phyloP scores from a whole-genome alignment of 306 rosid species.

The Acacia crassicarpa region DNA sequence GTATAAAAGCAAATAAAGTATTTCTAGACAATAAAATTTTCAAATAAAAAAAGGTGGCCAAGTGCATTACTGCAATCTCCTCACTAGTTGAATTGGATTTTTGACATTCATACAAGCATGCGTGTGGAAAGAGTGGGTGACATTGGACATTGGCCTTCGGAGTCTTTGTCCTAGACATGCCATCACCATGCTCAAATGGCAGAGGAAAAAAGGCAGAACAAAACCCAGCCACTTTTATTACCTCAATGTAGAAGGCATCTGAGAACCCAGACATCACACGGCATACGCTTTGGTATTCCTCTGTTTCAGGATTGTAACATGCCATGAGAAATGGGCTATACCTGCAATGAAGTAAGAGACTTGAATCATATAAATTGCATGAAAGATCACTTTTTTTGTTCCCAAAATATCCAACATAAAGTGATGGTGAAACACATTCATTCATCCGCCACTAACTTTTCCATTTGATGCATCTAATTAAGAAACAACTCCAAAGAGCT shows the following conservation, averaged over 20 bases:
- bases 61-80: background rate
- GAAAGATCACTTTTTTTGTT: background rate
- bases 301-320: constrained; percentile 81
- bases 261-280: constrained; percentile 97
- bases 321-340: constrained; percentile 97
- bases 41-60: too few species aligned
- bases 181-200: background rate
- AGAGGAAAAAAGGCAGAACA: background rate
- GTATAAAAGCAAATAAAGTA: too few species aligned
- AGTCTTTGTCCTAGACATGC: background rate
- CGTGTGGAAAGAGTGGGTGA: background rate
- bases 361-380: constrained; percentile 14
- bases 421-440: constrained; percentile 1
- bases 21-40: background rate
- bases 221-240: constrained; percentile 35
- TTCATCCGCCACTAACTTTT: constrained; percentile 10
- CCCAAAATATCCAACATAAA: background rate
- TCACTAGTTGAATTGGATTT: background rate
- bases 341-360: constrained; percentile 45
- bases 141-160: background rate
- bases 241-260: constrained; percentile 83
- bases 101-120: background rate
- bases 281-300: constrained; percentile 91
- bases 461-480: background rate
- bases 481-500: background rate